These are phyloP conservation scores for Pharnaceum exiguum DNA, from an alignment of 148 eudicot genomes.

Conservation along the genomic window DNA sequence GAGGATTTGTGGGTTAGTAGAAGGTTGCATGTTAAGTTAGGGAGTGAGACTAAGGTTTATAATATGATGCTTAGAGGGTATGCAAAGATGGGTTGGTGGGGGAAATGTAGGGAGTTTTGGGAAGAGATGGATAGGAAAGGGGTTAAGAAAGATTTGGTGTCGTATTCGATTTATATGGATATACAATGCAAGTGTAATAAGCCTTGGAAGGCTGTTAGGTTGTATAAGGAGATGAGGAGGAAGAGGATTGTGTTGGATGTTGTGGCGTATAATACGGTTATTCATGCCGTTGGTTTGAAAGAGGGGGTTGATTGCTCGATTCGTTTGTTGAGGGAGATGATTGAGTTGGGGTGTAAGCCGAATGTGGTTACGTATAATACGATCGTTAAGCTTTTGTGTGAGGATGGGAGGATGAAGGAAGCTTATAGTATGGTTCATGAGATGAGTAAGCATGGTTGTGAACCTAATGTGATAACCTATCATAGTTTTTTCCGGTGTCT, in stretches of 20 bases:
- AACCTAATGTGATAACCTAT: slow-evolving; percentile 66
- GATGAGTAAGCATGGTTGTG: slow-evolving; percentile 63
- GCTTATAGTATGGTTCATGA: slow-evolving; percentile 51
- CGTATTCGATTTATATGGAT: slow-evolving; percentile 92
- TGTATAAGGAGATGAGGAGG: slow-evolving; percentile 85
- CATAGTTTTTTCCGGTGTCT: slow-evolving; percentile 63
- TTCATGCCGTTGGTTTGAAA: slow-evolving; percentile 60
- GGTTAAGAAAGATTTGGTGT: slow-evolving; percentile 60
- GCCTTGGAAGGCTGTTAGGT: slow-evolving; percentile 83
- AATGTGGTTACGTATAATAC: slow-evolving; percentile 74
- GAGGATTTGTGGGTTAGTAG: slow-evolving; percentile 63
- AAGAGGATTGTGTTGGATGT: slow-evolving; percentile 79
- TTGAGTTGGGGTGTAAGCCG: slow-evolving; percentile 61
- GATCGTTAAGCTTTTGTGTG: slow-evolving; percentile 78
- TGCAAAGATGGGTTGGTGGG: slow-evolving; percentile 85
- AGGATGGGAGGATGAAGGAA: slow-evolving; percentile 66
- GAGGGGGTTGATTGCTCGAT: slow-evolving; percentile 87
- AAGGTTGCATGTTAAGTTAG: slow-evolving; percentile 16
- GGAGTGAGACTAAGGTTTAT: slow-evolving; percentile 47
- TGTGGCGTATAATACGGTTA: slow-evolving; percentile 75
- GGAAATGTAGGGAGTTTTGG: slow-evolving; percentile 89
- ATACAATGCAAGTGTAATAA: slow-evolving; percentile 76
- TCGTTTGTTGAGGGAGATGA: slow-evolving; percentile 68
- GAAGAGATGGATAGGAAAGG: slow-evolving; percentile 79
- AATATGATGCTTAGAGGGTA: slow-evolving; percentile 90